These are phyloP conservation scores for Huntiella savannae DNA, from an alignment of 2,329 filamentous ascomycete species.

Conservation along the genomic window DNA sequence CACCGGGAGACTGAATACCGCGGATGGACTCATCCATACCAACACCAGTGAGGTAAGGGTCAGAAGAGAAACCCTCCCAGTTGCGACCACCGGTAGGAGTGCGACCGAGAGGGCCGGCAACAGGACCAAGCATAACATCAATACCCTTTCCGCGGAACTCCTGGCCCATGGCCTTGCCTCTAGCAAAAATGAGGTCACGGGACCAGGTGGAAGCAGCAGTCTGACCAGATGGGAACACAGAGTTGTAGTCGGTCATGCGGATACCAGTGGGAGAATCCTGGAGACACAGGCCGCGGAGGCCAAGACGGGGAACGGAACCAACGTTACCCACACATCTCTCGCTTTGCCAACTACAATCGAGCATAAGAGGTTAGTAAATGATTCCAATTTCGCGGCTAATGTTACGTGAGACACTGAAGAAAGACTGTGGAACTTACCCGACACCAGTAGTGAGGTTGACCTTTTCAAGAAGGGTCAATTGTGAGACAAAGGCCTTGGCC, in stretches of 20 bases:
- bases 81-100: conserved; percentile 30
- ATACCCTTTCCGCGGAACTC: conserved; percentile 62
- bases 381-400: too few species aligned
- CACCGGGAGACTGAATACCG: conserved; percentile 67
- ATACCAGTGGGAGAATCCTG: conserved; percentile 74
- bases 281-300: conserved; percentile 58
- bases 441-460: conserved; percentile 88
- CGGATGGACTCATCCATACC: conserved; percentile 53
- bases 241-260: conserved; percentile 58
- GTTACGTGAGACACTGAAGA: too few species aligned
- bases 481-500: conserved; percentile 61
- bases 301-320: conserved; percentile 50
- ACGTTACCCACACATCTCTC: conserved; percentile 63
- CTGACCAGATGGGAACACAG: conserved; percentile 61
- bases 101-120: conserved; percentile 28
- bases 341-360: conserved; percentile 21
- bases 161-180: conserved; percentile 28
- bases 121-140: conserved; percentile 45
- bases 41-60: conserved; percentile 56
- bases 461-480: conserved; percentile 71
- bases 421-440: conserved; percentile 36
- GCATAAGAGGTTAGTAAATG: background rate
- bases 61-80: conserved; percentile 51
- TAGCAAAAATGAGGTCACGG: conserved; percentile 40
- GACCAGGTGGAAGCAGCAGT: conserved; percentile 75